A percentile compares a stretch with the other conserved stretches of the same genome.
Conservation (phyloP, 2,329 filamentous ascomycete species). For the Colletotrichum sp. region DNA sequence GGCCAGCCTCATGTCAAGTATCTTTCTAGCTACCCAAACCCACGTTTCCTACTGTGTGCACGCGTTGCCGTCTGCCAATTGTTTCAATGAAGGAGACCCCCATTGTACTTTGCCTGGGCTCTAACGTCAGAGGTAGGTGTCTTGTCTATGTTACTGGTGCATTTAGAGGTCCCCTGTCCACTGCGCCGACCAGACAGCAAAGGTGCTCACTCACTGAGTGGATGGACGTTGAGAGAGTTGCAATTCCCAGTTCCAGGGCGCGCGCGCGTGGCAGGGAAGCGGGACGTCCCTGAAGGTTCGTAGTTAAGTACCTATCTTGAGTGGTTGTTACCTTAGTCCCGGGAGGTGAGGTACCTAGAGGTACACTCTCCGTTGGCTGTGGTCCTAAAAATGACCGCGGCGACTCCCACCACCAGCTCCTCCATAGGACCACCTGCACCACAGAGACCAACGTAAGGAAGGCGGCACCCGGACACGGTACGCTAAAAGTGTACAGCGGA, state of each 20-base stretch:
- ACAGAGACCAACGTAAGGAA: background rate
- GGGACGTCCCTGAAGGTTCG: background rate
- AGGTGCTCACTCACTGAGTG: background rate
- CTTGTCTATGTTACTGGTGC: background rate
- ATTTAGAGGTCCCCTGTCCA: background rate
- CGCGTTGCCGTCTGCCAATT: background rate
- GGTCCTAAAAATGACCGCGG: background rate
- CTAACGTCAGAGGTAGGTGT: background rate
- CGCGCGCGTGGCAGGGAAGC: background rate
- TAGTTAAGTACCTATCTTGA: background rate
- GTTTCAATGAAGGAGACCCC: background rate
- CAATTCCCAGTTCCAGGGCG: background rate
- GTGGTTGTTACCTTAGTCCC: background rate
- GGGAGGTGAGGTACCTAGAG: background rate
- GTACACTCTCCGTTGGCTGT: background rate
- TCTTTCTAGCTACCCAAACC: background rate
- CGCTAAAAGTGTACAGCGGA: background rate
- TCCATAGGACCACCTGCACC: background rate
- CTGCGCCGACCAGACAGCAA: background rate
- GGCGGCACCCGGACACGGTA: background rate
- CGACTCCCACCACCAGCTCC: background rate
- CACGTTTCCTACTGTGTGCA: constrained; percentile 9
- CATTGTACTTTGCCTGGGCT: background rate
- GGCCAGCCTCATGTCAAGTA: background rate
- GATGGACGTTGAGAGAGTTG: background rate